Conservation (phyloP, 106 monocot species). For the Vanilla planifolia region DNA sequence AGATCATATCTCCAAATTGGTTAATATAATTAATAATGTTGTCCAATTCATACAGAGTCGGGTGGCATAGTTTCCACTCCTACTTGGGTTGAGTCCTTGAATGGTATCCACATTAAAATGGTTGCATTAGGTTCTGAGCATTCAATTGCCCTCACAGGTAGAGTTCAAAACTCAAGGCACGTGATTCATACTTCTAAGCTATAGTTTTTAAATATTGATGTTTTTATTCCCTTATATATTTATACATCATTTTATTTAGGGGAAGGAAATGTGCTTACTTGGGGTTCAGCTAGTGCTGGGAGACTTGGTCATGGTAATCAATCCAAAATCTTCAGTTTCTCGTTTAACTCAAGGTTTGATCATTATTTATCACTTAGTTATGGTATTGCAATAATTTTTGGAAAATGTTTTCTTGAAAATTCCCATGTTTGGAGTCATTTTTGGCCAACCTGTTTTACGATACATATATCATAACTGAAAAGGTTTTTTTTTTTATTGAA, state of each 20-base stretch:
- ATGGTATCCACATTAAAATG: constrained; percentile 48
- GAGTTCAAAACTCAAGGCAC: constrained; percentile 1
- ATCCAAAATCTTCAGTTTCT: constrained; percentile 68
- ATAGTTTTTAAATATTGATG: neutral
- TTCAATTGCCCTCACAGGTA: constrained; percentile 89
- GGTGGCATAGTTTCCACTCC: constrained; percentile 46
- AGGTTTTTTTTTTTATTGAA: no score
- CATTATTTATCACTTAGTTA: no score
- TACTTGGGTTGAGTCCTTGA: constrained; percentile 61
- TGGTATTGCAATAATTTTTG: no score
- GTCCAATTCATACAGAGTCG: constrained; percentile 47
- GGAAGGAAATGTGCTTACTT: constrained; percentile 76
- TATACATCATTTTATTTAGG: constrained; percentile 18
- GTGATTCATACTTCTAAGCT: no score
- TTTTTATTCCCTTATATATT: neutral
- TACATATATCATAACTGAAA: no score
- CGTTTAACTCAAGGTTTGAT: constrained; percentile 63
- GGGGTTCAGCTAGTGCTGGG: constrained; percentile 85
- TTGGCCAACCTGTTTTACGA: no score
- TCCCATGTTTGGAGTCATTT: no score
- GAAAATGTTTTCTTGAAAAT: no score
- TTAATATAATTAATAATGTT: no score
- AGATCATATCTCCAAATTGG: no score
- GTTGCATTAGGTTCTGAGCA: constrained; percentile 88
- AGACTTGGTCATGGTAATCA: constrained; percentile 92